Conservation (phyloP, 2,329 filamentous ascomycete genomes). For the Apiospora phragmitis region DNA sequence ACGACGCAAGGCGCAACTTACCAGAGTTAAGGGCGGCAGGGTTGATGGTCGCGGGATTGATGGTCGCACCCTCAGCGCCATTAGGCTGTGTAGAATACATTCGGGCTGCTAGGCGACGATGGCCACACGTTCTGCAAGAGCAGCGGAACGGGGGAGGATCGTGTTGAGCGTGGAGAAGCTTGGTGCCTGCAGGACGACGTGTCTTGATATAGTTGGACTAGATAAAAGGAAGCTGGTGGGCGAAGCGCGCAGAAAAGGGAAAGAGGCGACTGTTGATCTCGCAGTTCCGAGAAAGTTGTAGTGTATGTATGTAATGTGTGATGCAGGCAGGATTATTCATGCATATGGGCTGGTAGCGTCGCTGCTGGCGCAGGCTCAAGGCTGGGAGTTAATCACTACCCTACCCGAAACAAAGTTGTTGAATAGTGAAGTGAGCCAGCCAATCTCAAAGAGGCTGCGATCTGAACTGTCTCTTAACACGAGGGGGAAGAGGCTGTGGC, state of each 20-base stretch:
- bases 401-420: constrained; percentile 20
- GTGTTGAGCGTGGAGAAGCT: constrained; percentile 37
- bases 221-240: constrained; percentile 31
- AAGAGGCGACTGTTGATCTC: constrained; percentile 30
- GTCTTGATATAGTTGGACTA: constrained; percentile 62
- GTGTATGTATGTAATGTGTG: constrained; percentile 36
- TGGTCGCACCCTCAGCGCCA: constrained; percentile 82
- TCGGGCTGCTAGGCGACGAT: constrained; percentile 42
- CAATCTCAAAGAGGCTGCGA: constrained; percentile 8
- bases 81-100: constrained; percentile 67
- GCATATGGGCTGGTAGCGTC: constrained; percentile 41
- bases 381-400: constrained; percentile 15
- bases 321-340: constrained; percentile 45
- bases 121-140: constrained; percentile 12
- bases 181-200: constrained; percentile 56
- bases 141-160: background rate
- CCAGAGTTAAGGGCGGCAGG: constrained; percentile 57
- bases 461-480: constrained; percentile 8
- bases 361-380: constrained; percentile 41
- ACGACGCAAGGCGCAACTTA: constrained; percentile 45
- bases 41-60: constrained; percentile 86
- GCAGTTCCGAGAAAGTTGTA: constrained; percentile 30
- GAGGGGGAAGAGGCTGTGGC: background rate
- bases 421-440: constrained; percentile 24
- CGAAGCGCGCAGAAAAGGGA: constrained; percentile 34